Evolutionary conservation across 768 basidiomycete genomes (phyloP).

Genomic region (Naganishia kalamii): DNA sequence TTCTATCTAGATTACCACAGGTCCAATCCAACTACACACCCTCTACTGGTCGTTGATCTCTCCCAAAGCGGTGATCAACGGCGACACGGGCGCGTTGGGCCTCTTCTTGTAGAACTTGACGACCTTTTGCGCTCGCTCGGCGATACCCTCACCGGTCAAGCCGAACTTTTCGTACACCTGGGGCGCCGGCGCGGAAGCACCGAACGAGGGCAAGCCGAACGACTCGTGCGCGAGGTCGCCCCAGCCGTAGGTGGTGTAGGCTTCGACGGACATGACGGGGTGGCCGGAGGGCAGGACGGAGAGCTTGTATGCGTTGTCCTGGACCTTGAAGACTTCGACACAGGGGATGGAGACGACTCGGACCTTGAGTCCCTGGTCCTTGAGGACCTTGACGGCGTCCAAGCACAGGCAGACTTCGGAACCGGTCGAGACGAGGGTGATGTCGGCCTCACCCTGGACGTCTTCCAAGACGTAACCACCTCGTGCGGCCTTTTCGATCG

Average conservation of each 20-base stretch:
- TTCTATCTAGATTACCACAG: too few relatives aligned
- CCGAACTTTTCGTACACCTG: constrained; percentile 89
- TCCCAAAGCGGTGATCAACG: constrained; percentile 47
- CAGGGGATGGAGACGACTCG: constrained; percentile 84
- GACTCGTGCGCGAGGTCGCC: constrained; percentile 80
- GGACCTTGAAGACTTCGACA: constrained; percentile 75
- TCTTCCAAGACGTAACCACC: constrained; percentile 90
- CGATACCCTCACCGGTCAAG: constrained; percentile 61
- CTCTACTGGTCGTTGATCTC: constrained; percentile 36
- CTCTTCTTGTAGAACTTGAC: constrained; percentile 74
- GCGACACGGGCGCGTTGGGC: constrained; percentile 42
- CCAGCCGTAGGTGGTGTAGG: constrained; percentile 71
- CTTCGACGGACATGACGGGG: constrained; percentile 83
- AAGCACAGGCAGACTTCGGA: constrained; percentile 82
- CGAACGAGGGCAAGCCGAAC: constrained; percentile 59
- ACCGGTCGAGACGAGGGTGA: constrained; percentile 83
- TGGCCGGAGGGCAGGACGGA: constrained; percentile 81
- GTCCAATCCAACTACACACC: too few relatives aligned
- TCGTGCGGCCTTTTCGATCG: constrained; percentile 71
- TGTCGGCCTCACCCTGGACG: constrained; percentile 61
- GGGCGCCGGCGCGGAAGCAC: constrained; percentile 81
- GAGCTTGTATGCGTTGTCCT: constrained; percentile 69
- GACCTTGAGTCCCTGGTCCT: constrained; percentile 67
- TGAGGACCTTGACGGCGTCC: constrained; percentile 76
- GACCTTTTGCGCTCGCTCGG: constrained; percentile 74